A percentile compares a stretch with the other conserved stretches of the same genome.
These are phyloP conservation scores for Didymellaceae sp. DNA, from an alignment of 2,329 filamentous ascomycete species.

Conservation along the genomic window DNA sequence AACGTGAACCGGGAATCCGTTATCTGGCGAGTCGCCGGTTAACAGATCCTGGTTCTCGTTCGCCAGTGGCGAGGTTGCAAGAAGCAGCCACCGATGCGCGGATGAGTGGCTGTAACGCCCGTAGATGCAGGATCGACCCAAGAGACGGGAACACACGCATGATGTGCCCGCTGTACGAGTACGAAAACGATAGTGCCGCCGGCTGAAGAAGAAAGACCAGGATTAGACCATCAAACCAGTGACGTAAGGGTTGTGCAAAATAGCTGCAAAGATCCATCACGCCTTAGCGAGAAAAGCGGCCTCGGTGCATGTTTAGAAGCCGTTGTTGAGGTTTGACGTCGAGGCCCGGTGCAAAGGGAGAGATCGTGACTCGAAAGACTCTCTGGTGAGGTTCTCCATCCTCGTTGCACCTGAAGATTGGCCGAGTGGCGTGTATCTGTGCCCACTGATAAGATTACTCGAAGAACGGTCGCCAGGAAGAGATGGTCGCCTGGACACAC, in stretches of 20 bases:
- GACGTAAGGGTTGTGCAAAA: no score
- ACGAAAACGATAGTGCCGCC: no score
- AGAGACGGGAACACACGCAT: background rate
- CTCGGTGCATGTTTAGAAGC: conserved; percentile 8
- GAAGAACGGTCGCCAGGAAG: background rate
- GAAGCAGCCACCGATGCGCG: background rate
- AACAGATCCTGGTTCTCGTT: no score
- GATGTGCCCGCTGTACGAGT: no score
- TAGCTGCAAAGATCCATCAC: background rate
- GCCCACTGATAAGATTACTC: conserved; percentile 6
- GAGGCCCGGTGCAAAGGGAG: conserved; percentile 20
- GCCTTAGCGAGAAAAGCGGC: background rate
- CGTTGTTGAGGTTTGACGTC: conserved; percentile 24
- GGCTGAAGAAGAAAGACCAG: no score
- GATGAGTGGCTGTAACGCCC: background rate
- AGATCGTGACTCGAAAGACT: background rate
- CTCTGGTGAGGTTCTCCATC: conserved; percentile 17
- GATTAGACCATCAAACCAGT: no score
- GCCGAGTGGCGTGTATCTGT: conserved; percentile 14
- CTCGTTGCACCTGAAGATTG: conserved; percentile 6
- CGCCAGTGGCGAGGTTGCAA: background rate
- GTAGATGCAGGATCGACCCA: background rate
- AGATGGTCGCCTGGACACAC: background rate
- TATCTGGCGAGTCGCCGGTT: no score
- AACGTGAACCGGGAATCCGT: no score